Percentiles rank a stretch among this genome's conserved stretches.
Conservation (phyloP, 1,284 basidiomycete genomes). For the Ceratobasidium sp. region DNA sequence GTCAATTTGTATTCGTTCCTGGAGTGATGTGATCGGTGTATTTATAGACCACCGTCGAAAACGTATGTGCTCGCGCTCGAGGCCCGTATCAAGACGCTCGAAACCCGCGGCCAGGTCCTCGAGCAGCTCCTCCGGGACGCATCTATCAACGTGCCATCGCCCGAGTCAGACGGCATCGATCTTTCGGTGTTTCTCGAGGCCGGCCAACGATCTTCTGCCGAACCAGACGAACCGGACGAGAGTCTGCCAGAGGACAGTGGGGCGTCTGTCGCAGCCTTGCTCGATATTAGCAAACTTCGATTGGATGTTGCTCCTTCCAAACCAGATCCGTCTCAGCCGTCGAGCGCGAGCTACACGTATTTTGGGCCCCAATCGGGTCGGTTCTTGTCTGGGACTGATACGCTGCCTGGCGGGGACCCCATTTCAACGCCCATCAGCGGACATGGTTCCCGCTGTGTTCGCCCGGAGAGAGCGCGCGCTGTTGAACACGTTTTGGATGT, state of each 20-base stretch:
- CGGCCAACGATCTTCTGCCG: constrained; percentile 19
- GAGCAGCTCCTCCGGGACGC: constrained; percentile 16
- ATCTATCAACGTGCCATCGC: constrained; percentile 15
- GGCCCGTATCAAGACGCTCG: constrained; percentile 26
- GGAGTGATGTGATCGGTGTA: background rate
- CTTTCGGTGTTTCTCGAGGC: constrained; percentile 24
- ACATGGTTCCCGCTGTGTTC: constrained; percentile 28
- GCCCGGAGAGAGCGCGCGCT: constrained; percentile 19
- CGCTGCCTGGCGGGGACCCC: background rate
- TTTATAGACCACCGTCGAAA: constrained; percentile 28
- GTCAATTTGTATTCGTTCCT: background rate
- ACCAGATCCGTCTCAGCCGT: background rate
- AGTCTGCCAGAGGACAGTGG: constrained; percentile 24
- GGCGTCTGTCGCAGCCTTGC: background rate
- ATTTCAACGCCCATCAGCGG: background rate
- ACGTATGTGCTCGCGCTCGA: constrained; percentile 25
- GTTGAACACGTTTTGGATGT: constrained; percentile 18
- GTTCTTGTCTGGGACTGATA: constrained; percentile 3
- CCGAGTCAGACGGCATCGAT: constrained; percentile 31
- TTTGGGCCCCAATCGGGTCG: constrained; percentile 27
- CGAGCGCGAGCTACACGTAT: constrained; percentile 17
- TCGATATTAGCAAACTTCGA: constrained; percentile 24
- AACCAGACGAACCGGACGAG: constrained; percentile 24
- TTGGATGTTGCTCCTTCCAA: constrained; percentile 7
- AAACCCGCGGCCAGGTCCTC: constrained; percentile 18